Conservation (phyloP, 352 stramenopile species). For the Elongisporangium undulatum region DNA sequence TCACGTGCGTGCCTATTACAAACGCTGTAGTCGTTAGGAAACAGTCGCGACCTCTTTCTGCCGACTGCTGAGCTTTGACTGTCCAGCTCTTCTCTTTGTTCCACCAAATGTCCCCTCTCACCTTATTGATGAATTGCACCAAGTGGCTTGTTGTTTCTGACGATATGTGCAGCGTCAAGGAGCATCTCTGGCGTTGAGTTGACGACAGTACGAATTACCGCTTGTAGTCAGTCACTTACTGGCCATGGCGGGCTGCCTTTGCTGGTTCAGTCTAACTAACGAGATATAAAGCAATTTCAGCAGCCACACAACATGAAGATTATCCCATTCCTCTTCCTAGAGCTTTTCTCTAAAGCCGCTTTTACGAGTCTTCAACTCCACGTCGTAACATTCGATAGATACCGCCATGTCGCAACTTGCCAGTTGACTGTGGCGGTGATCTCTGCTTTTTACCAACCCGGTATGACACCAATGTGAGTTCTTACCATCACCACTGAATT, state of each 20-base stretch:
- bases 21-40: neutral
- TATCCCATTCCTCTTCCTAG: no score
- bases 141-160: no score
- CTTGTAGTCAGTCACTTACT: neutral
- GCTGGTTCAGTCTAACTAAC: no score
- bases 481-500: neutral
- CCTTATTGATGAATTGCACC: neutral
- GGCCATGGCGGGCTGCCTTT: no score
- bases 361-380: neutral
- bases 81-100: neutral
- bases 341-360: neutral
- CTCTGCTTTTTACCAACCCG: slow-evolving; percentile 7
- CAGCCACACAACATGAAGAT: neutral
- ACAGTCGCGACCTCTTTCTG: neutral
- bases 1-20: neutral
- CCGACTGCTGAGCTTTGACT: neutral
- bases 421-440: slow-evolving; percentile 28
- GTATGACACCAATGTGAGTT: slow-evolving; percentile 1
- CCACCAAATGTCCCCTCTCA: neutral
- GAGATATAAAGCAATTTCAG: neutral
- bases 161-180: neutral
- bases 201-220: neutral
- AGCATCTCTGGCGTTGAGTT: neutral
- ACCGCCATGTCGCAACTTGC: slow-evolving; percentile 51
- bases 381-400: slow-evolving; percentile 69